Base-by-base conservation (phyloP, 2,329 filamentous ascomycete species). In the Stagonosporopsis rhizophila region DNA sequence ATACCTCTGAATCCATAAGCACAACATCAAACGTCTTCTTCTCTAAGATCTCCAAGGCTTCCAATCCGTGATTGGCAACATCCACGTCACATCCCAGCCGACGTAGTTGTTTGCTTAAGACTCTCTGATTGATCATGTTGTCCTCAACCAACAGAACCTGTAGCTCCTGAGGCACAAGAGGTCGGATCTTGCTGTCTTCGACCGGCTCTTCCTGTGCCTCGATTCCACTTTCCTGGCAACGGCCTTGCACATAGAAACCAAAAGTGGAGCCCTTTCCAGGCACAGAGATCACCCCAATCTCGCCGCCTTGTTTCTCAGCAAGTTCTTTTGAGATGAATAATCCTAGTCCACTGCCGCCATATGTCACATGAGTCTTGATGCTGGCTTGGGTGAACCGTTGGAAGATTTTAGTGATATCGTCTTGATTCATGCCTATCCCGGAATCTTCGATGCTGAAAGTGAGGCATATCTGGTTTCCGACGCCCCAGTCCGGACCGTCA, bases 1-100 rank as follows among this genome's bases (percentile, higher is more conserved):
- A 22, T 25, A 52, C 49, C 34, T 77, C 81, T 3, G 84, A 79
- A 60, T 86, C 83, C 78, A 81, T 76, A 22, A 77, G 64, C 1
- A 77, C 67, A 15, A 70, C 65, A 42, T 74, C 71, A 34, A 73
- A 72, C 0, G 44, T 59, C 34, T 59, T 57, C 23, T 61, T 56
- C 23, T 73, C 69, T n/a, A 75, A 60, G 15, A 60, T 54, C 0
- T 73, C 53, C 2, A 77, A 59, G 2, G 75, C 75, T 61, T 76
- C 74, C 15, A 71, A 63, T 9, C 75, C 75, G 46, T 76, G 71
- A 38, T 73, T 74, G 5, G 73, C 73, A 3, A 74, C 66, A 4
- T 64, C 61, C 4, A 73, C 67, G 2, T 59, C 25, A 27, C 67
- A 72, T 2, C 65, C 67, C 1, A 68, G 65, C 54, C 75, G 76